phyloP scores from a whole-genome alignment of 1,139 yeast species.

The Scheffersomyces cryptocercus region DNA sequence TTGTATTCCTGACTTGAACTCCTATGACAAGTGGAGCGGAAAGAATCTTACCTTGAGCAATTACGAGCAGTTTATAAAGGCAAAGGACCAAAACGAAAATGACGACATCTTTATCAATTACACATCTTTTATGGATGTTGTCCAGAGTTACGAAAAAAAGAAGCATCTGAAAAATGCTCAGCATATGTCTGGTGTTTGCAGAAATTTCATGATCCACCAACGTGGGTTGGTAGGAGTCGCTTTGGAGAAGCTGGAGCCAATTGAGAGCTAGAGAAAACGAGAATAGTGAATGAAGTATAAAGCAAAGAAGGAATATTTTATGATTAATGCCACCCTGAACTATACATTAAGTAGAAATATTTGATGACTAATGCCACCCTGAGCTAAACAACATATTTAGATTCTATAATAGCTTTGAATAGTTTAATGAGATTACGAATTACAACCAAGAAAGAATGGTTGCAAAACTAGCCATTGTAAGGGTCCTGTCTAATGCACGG shows the following conservation, averaged over 20 bases:
- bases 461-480: no score
- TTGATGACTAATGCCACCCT: no score
- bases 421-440: no score
- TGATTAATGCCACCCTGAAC: no score
- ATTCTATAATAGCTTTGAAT: no score
- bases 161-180: not conserved
- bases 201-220: constrained; percentile 31
- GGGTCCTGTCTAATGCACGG: no score
- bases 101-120: constrained; percentile 21
- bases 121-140: constrained; percentile 15
- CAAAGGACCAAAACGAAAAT: constrained; percentile 10
- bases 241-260: constrained; percentile 2
- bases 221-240: constrained; percentile 35
- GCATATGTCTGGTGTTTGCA: constrained; percentile 14
- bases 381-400: no score
- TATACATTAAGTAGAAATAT: no score
- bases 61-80: constrained; percentile 18
- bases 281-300: no score
- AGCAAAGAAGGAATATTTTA: no score
- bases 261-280: no score
- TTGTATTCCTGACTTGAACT: constrained; percentile 42
- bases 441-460: no score
- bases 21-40: constrained; percentile 44
- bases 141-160: constrained; percentile 12
- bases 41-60: constrained; percentile 33